Percentiles rank a stretch among this genome's conserved stretches.
Evolutionary conservation across 352 stramenopile species (phyloP).

Genomic region (Globisporangium carolinianum): DNA sequence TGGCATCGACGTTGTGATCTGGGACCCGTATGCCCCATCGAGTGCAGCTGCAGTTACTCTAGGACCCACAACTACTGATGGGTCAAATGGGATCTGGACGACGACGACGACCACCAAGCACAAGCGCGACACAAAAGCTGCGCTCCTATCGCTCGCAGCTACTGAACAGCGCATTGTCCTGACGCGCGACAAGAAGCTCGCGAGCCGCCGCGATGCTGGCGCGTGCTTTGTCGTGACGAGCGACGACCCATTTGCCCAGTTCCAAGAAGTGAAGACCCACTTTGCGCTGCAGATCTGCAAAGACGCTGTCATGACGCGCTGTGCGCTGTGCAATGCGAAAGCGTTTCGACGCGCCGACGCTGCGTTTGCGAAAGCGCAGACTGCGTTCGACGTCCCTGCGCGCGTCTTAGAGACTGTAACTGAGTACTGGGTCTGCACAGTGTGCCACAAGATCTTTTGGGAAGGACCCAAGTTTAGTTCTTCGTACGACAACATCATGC

Average conservation of each 20-base stretch:
- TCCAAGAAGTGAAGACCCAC: constrained; percentile 69
- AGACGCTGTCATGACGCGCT: constrained; percentile 32
- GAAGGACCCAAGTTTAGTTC: constrained; percentile 25
- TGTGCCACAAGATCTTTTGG: constrained; percentile 24
- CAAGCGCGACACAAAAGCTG: constrained; percentile 32
- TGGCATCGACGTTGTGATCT: constrained; percentile 64
- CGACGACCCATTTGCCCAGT: constrained; percentile 63
- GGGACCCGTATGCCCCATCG: constrained; percentile 34
- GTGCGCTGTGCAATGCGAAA: constrained; percentile 46
- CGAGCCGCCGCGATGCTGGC: constrained; percentile 49
- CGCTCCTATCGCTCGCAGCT: constrained; percentile 39
- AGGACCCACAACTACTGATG: too few species aligned
- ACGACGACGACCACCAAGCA: too few species aligned
- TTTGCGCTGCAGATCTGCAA: constrained; percentile 43
- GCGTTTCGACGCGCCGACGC: constrained; percentile 7
- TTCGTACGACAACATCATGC: constrained; percentile 11
- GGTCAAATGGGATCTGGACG: too few species aligned
- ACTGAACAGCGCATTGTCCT: constrained; percentile 66
- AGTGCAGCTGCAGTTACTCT: constrained; percentile 10
- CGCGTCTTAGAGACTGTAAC: constrained; percentile 50
- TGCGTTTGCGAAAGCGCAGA: constrained; percentile 24
- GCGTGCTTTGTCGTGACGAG: constrained; percentile 72
- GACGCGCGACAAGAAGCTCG: constrained; percentile 71
- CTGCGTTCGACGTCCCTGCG: constrained; percentile 30
- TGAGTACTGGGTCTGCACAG: constrained; percentile 37